phyloP scores from a whole-genome alignment of 2,329 filamentous ascomycete species.

The Cryphonectria naterciae region DNA sequence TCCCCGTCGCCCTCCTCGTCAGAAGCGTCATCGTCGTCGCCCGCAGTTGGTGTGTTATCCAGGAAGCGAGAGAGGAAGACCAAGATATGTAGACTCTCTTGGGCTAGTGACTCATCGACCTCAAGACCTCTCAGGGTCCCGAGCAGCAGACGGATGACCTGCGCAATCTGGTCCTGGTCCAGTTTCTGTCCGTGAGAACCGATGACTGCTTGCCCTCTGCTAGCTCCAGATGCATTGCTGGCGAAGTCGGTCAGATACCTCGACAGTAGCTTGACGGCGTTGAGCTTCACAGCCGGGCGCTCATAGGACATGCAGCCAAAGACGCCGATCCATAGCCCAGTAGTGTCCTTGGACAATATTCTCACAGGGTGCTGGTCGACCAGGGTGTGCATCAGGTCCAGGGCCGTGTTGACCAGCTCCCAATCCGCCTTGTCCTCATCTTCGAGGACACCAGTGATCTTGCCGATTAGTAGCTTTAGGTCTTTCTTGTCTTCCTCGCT shows the following conservation, averaged over 20 bases:
- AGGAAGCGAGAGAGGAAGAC: constrained; percentile 74
- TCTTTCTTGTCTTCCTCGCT: constrained; percentile 68
- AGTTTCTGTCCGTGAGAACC: constrained; percentile 75
- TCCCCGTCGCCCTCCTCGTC: constrained; percentile 46
- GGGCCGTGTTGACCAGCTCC: constrained; percentile 74
- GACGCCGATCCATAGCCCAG: constrained; percentile 72
- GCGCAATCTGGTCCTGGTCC: constrained; percentile 65
- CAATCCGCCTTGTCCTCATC: constrained; percentile 64
- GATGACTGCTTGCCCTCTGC: constrained; percentile 62
- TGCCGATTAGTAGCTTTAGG: constrained; percentile 63
- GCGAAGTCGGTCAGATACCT: constrained; percentile 82
- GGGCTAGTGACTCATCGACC: constrained; percentile 74
- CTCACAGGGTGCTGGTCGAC: constrained; percentile 67
- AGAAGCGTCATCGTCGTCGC: constrained; percentile 49
- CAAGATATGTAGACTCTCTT: constrained; percentile 79
- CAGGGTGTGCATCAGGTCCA: constrained; percentile 71
- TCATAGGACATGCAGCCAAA: constrained; percentile 72
- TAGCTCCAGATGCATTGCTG: constrained; percentile 55
- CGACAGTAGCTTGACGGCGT: constrained; percentile 73
- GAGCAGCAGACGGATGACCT: constrained; percentile 55
- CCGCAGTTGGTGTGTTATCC: constrained; percentile 52
- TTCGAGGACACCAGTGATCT: constrained; percentile 56
- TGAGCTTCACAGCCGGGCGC: constrained; percentile 75
- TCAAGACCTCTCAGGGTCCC: constrained; percentile 63
- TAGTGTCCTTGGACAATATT: constrained; percentile 63